Evolutionary conservation across 2,329 filamentous ascomycete genomes (phyloP).

Genomic region (Cladosporium cucumerinum): DNA sequence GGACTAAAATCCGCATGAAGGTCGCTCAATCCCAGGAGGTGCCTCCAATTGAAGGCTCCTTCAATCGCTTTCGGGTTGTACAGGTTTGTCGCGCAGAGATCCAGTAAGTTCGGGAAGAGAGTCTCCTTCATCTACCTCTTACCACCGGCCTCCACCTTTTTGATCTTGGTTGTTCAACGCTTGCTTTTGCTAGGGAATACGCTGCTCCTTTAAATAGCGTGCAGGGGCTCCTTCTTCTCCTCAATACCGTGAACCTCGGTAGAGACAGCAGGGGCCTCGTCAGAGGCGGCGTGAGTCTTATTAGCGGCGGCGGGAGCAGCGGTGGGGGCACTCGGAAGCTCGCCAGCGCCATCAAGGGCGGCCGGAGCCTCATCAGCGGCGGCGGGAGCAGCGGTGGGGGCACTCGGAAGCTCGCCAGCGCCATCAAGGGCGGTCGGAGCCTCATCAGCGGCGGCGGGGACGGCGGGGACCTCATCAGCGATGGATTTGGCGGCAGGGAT

Average conservation of each 20-base stretch:
- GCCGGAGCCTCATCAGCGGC: background rate
- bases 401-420: background rate
- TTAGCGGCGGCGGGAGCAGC: background rate
- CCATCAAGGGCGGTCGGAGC: background rate
- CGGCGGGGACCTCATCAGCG: background rate
- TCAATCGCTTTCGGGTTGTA: background rate
- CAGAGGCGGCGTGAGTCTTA: background rate
- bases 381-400: too few relatives aligned
- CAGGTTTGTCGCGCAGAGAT: background rate
- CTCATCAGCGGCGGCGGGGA: too few relatives aligned
- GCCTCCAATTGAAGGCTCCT: background rate
- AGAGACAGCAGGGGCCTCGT: background rate
- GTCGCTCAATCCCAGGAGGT: constrained; percentile 1
- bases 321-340: background rate
- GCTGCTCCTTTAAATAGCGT: constrained; percentile 9
- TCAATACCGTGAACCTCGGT: constrained; percentile 4
- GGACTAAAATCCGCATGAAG: background rate
- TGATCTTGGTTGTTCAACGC: background rate
- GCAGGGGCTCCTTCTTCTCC: constrained; percentile 12
- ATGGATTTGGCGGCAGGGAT: background rate
- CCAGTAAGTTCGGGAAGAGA: background rate
- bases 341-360: background rate
- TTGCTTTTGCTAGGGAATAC: background rate
- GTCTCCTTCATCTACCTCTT: constrained; percentile 3
- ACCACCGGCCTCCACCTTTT: background rate